Conservation (phyloP, 106 monocot species). For the Dendrobium nobile region DNA sequence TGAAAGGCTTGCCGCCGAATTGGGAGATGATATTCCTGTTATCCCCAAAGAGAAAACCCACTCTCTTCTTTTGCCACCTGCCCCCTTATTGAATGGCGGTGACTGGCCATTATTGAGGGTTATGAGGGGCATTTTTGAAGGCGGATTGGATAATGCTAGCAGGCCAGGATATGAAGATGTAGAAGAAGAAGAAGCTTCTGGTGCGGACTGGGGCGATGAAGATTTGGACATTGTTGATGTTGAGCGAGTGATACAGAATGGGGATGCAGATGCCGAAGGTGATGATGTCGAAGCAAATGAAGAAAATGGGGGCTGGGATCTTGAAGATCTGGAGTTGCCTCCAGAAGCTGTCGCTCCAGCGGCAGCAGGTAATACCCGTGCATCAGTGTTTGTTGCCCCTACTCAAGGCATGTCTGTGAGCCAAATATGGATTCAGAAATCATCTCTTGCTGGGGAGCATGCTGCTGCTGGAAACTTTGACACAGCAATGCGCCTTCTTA, state of each 20-base stretch:
- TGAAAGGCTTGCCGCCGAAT: slow-evolving; percentile 45
- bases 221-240: slow-evolving; percentile 31
- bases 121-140: slow-evolving; percentile 61
- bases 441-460: slow-evolving; percentile 55
- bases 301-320: slow-evolving; percentile 54
- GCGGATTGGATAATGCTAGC: slow-evolving; percentile 23
- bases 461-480: slow-evolving; percentile 61
- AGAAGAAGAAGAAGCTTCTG: slow-evolving; percentile 28
- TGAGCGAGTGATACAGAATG: slow-evolving; percentile 20
- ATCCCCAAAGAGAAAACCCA: slow-evolving; percentile 31
- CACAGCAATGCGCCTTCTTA: slow-evolving; percentile 47
- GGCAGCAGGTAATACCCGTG: slow-evolving; percentile 12
- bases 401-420: slow-evolving; percentile 54
- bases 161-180: slow-evolving; percentile 17
- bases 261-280: slow-evolving; percentile 14
- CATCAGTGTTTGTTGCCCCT: slow-evolving; percentile 39
- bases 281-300: slow-evolving; percentile 26
- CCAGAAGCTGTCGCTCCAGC: slow-evolving; percentile 34
- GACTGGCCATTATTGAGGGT: slow-evolving; percentile 64
- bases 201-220: slow-evolving; percentile 37
- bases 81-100: slow-evolving; percentile 26
- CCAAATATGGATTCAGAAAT: slow-evolving; percentile 65
- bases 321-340: slow-evolving; percentile 53
- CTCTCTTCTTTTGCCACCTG: slow-evolving; percentile 50
- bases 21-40: slow-evolving; percentile 33